Base-by-base conservation (phyloP, 2,329 filamentous ascomycete genomes). In the Tolypocladium amazonense region DNA sequence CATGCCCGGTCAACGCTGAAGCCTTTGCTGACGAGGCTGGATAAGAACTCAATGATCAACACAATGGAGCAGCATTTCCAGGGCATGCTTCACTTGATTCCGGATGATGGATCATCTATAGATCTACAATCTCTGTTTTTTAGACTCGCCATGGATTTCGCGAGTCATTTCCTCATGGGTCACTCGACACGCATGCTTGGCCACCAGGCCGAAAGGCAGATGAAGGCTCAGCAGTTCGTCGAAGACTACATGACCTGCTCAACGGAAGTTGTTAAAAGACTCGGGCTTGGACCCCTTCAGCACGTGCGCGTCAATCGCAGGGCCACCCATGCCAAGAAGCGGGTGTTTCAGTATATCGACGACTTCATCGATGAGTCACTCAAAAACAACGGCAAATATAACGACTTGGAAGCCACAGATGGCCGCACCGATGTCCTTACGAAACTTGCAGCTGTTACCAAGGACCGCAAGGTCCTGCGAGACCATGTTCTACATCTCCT, bases 141-240 rank as follows among this genome's bases (percentile, higher is more conserved):
- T 68, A 72, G 73, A 47, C 69, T 80, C 23, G 77, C 78, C 1
- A 72, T 81, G 50, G 78, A 81, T 59, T 72, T 75, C 6, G 72
- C 77, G 1, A 77, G 76, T 6, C 72, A 77, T 41, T 85, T 88
- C 65, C 74, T 89, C 37, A 63, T 66, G 62, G 66, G 65, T 1
- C 59, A 60, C 20, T 66, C 66, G 9, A 64, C 65, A 0, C 58
- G 62, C 12, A 68, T 70, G 61, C 66, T 72, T 60, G 58, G 63
- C 9, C 39, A 56, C 1, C 38, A 52, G 15, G 59, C 57, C 1
- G 58, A 59, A 1, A 59, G 64, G 4, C 64, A 65, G 54, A 62
- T 67, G n/a, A 55, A 60, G 5, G 69, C 69, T 23, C 73, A 78
- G 59, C 68, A 76, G 25, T 73, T 73, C 56, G 69, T 72, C 0